A percentile compares a stretch with the other conserved stretches of the same genome.
Conservation (phyloP, 2,329 filamentous ascomycete genomes). For the Fusarium graminum region DNA sequence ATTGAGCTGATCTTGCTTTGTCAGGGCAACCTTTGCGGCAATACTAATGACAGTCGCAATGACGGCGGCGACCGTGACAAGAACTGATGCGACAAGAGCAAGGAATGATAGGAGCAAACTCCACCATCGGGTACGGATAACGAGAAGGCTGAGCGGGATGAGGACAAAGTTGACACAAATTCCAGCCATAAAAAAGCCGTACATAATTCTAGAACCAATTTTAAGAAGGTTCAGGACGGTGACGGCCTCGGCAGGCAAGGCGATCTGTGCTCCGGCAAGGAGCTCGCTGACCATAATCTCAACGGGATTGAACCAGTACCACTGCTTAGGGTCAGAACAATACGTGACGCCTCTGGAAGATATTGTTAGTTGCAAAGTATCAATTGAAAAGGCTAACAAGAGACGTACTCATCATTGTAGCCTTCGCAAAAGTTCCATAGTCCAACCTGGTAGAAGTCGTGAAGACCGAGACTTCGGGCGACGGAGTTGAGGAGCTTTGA, state of each 20-base stretch:
- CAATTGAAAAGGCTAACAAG: not conserved
- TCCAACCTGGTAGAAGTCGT: constrained; percentile 95
- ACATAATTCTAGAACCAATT: constrained; percentile 86
- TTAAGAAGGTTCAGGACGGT: constrained; percentile 80
- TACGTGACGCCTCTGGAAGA: constrained; percentile 74
- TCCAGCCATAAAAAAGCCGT: constrained; percentile 83
- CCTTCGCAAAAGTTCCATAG: constrained; percentile 95
- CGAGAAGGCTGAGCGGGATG: constrained; percentile 74
- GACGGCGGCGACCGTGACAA: constrained; percentile 76
- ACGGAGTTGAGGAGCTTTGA: constrained; percentile 86
- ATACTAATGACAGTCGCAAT: constrained; percentile 87
- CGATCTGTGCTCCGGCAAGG: constrained; percentile 84
- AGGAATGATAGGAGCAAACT: constrained; percentile 77
- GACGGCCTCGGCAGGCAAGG: constrained; percentile 79
- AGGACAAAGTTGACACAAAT: constrained; percentile 78
- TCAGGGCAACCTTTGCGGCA: constrained; percentile 83
- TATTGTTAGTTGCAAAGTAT: constrained; percentile 54
- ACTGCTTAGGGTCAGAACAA: constrained; percentile 76
- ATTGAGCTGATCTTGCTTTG: constrained; percentile 78
- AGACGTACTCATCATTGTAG: constrained; percentile 71
- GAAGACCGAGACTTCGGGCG: constrained; percentile 84
- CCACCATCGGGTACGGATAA: constrained; percentile 68
- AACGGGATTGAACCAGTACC: constrained; percentile 95
- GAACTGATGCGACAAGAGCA: constrained; percentile 74
- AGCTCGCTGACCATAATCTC: constrained; percentile 84